phyloP scores from a whole-genome alignment of 495 filamentous ascomycete species.

The Pseudevernia furfuracea region DNA sequence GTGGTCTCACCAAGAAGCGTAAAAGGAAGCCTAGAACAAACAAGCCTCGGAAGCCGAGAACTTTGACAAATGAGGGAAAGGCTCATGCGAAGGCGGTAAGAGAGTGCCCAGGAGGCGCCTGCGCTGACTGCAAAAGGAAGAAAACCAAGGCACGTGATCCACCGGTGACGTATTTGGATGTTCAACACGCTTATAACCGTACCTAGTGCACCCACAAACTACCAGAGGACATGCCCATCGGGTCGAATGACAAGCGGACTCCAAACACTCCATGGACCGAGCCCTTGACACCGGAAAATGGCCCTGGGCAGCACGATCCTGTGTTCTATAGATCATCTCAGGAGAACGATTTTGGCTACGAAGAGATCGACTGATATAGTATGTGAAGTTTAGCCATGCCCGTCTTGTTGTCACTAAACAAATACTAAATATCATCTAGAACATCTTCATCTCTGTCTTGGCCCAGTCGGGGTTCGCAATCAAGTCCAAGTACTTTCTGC shows the following conservation, averaged over 20 bases:
- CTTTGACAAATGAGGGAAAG: background rate
- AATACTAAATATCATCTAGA: background rate
- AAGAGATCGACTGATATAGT: background rate
- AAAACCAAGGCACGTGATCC: slow-evolving; percentile 17
- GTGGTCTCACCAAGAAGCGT: background rate
- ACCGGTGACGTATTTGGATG: background rate
- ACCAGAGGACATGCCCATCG: background rate
- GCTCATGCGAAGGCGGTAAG: slow-evolving; percentile 5
- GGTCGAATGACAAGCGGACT: background rate
- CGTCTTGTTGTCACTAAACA: background rate
- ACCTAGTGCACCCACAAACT: slow-evolving; percentile 4
- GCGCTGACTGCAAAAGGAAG: slow-evolving; percentile 10
- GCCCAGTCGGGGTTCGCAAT: background rate
- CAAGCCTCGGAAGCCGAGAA: background rate
- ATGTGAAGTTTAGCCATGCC: background rate
- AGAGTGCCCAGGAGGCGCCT: slow-evolving; percentile 5
- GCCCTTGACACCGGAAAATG: background rate
- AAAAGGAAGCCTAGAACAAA: background rate
- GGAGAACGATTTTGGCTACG: background rate
- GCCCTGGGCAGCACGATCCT: background rate
- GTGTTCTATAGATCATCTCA: background rate
- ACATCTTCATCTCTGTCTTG: background rate
- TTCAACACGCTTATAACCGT: background rate
- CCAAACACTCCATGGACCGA: slow-evolving; percentile 4
- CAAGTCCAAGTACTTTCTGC: background rate